Base-by-base conservation (phyloP, 305 asterid species). In the Caryopteris hybrid region DNA sequence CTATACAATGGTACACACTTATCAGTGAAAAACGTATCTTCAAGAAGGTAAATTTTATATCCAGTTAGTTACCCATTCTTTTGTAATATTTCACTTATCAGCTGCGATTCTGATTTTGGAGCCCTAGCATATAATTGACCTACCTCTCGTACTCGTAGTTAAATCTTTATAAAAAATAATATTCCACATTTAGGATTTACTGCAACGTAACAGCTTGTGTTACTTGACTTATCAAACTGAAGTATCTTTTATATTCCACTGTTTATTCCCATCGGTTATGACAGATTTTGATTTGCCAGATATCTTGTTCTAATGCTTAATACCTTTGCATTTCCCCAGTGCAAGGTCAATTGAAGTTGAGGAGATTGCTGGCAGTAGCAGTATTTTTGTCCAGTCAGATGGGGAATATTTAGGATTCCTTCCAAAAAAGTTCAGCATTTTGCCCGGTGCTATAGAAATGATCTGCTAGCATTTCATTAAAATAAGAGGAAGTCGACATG, bases 1-100 rank as follows among this genome's bases (percentile, higher is more conserved):
- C 87, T 91, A 72, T 91, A 89, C 77, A 78, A 76, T 11, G 98
- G 98, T 66, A 87, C 96, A 72, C 98, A 91, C 87, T 73, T 91
- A 50, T 81, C 90, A 21, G 95, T 87, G 81, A 83, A 77, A 70
- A 89, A 91, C 70, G 96, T 91, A 45, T 72, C 79, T 48, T 84
- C 98, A 11, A 84, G 86, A 81, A 87, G 96, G 98, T 91, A 79
- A 66, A 47, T 34, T 66, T 63, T 57, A 34, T 47, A 61, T 53
- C n/a, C 42, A 62, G 68, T 42, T 58, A 48, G 39, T 50, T 51
- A 17, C 52, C 59, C 54, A 0, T 73, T 50, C 52, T 33, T 46
- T 22, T 66, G 14, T 67, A 3, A 76, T 12, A 29, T 43, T 25
- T 45, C 27, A 41, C 55, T 69, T 51, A 68, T 41, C 38, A 62